Conservation (phyloP, 2,329 filamentous ascomycete genomes). For the Neofusicoccum sp. region DNA sequence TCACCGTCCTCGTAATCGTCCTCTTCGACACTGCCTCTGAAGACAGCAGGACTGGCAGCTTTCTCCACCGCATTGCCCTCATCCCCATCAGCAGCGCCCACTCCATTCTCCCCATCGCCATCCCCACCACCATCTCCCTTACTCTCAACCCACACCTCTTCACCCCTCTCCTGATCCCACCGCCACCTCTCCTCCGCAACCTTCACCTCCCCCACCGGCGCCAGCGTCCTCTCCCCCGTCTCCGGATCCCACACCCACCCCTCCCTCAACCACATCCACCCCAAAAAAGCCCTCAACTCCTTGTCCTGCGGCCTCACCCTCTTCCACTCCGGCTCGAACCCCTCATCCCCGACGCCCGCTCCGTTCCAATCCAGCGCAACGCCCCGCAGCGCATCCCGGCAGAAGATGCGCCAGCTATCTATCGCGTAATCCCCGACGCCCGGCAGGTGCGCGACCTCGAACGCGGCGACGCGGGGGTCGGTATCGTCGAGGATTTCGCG, state of each 20-base stretch:
- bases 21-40: not conserved
- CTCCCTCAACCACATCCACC: constrained; percentile 91
- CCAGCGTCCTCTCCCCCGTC: constrained; percentile 64
- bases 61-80: not conserved
- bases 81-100: constrained; percentile 5
- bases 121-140: constrained; percentile 28
- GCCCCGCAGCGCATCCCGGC: constrained; percentile 74
- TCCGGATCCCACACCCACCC: constrained; percentile 78
- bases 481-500: constrained; percentile 46
- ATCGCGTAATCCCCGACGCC: constrained; percentile 74
- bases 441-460: constrained; percentile 86
- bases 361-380: constrained; percentile 69
- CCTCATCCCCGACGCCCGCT: constrained; percentile 39
- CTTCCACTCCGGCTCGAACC: constrained; percentile 88
- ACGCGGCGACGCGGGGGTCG: constrained; percentile 56
- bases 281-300: constrained; percentile 81
- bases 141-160: constrained; percentile 53
- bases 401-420: constrained; percentile 94
- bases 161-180: constrained; percentile 59
- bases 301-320: constrained; percentile 81
- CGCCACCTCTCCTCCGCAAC: constrained; percentile 41
- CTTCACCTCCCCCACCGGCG: constrained; percentile 46
- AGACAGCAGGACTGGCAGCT: not conserved
- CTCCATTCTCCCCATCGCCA: constrained; percentile 7
- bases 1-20: not conserved